A percentile compares a stretch with the other conserved stretches of the same genome.
Evolutionary conservation across 225 moss, liverwort and hornwort genomes (phyloP).

Genomic region (Takakia lepidozioides): DNA sequence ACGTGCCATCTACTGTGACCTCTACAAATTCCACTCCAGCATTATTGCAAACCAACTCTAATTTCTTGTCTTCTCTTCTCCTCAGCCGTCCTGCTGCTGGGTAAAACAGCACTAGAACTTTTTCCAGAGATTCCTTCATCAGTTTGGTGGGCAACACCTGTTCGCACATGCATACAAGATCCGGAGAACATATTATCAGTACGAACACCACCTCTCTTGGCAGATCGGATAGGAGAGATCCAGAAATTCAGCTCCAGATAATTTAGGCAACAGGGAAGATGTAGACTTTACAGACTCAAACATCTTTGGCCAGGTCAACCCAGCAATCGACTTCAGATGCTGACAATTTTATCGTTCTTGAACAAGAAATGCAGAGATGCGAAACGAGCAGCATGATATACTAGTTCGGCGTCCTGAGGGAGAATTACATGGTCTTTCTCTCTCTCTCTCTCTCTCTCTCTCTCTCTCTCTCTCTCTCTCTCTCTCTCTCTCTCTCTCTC

Average conservation of each 20-base stretch:
- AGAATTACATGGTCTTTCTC: not conserved
- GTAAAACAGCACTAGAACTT: slow-evolving; percentile 11
- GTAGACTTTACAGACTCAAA: not conserved
- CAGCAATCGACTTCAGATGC: not conserved
- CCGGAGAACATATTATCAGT: not conserved
- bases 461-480: no score
- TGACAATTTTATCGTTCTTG: no score
- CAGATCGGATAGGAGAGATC: not conserved
- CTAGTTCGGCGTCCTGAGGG: not conserved
- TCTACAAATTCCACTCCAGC: slow-evolving; percentile 28
- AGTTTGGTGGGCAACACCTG: slow-evolving; percentile 13
- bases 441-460: no score
- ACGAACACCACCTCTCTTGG: not conserved
- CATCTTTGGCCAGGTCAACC: not conserved
- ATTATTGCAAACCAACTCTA: slow-evolving; percentile 29
- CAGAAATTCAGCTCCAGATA: not conserved
- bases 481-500: no score
- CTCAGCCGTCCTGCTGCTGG: slow-evolving; percentile 22
- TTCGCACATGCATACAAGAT: no score
- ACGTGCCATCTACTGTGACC: slow-evolving; percentile 15
- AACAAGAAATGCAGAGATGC: no score
- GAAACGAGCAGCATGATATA: not conserved
- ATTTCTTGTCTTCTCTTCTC: slow-evolving; percentile 17
- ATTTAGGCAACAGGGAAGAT: no score
- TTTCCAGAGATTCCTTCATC: slow-evolving; percentile 13